Evolutionary conservation across 2,329 filamentous ascomycete species (phyloP).

Genomic region (Colletotrichum acutatum): DNA sequence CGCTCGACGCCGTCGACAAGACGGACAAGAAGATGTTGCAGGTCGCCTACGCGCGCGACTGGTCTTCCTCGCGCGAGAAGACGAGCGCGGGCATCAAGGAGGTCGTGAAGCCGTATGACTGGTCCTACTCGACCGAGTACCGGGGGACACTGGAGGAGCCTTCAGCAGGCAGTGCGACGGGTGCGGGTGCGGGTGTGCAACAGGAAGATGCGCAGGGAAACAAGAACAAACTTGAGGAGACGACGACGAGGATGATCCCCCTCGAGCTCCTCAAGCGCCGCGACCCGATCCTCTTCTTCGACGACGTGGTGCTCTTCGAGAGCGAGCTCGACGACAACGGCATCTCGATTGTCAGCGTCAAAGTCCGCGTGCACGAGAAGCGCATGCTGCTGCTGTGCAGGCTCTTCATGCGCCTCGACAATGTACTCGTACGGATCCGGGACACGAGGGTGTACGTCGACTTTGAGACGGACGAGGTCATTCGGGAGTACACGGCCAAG

Average conservation of each 20-base stretch:
- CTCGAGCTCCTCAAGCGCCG: constrained; percentile 86
- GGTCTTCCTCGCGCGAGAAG: constrained; percentile 76
- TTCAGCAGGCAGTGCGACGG: no score
- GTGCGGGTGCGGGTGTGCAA: background rate
- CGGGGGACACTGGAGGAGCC: constrained; percentile 70
- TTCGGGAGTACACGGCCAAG: constrained; percentile 90
- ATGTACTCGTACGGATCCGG: constrained; percentile 86
- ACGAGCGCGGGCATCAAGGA: constrained; percentile 90
- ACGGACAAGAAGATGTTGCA: constrained; percentile 91
- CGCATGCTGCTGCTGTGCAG: constrained; percentile 86
- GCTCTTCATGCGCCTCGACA: constrained; percentile 93
- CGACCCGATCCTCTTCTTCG: constrained; percentile 96
- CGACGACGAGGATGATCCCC: constrained; percentile 69
- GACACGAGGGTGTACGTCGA: constrained; percentile 95
- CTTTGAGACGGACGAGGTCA: constrained; percentile 80
- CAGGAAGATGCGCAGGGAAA: background rate
- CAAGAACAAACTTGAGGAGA: background rate
- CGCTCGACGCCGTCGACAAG: constrained; percentile 92
- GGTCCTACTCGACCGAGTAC: constrained; percentile 95
- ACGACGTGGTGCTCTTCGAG: constrained; percentile 96
- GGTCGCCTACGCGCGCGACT: constrained; percentile 91
- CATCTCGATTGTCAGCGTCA: constrained; percentile 89
- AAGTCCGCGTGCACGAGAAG: constrained; percentile 91
- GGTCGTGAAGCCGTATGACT: constrained; percentile 96
- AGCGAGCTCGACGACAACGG: constrained; percentile 98